These are phyloP conservation scores for Hansenula lynferdii DNA, from an alignment of 1,139 yeast species.

Conservation along the genomic window DNA sequence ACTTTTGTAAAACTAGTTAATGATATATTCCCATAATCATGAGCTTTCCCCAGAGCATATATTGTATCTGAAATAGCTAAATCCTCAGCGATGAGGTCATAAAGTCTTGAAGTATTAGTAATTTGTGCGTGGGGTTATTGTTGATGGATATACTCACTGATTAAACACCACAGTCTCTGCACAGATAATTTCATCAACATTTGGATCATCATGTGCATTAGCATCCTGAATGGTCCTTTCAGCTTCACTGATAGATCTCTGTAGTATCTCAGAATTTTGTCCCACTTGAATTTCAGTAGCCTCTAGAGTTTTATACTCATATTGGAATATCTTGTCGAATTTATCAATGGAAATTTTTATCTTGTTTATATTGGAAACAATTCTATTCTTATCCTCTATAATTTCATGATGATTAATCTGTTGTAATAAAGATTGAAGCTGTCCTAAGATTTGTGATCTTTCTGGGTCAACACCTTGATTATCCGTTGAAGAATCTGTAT, in stretches of 20 bases:
- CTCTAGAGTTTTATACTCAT: slow-evolving; percentile 26
- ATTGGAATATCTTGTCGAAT: slow-evolving; percentile 24
- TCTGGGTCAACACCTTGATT: slow-evolving; percentile 5
- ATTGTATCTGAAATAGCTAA: slow-evolving; percentile 66
- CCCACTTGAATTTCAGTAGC: slow-evolving; percentile 23
- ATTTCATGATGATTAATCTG: slow-evolving; percentile 12
- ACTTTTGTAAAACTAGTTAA: slow-evolving; percentile 48
- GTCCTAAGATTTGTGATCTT: slow-evolving; percentile 7
- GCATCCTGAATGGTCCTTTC: slow-evolving; percentile 15
- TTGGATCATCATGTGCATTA: slow-evolving; percentile 23
- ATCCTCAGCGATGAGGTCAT: slow-evolving; percentile 61
- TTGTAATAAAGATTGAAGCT: slow-evolving; percentile 9
- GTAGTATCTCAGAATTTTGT: slow-evolving; percentile 28
- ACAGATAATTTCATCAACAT: slow-evolving; percentile 36
- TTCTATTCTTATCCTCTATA: slow-evolving; percentile 21
- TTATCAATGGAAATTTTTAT: slow-evolving; percentile 25
- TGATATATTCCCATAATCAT: slow-evolving; percentile 38
- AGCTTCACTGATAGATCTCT: slow-evolving; percentile 26
- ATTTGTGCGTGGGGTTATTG: slow-evolving; percentile 21
- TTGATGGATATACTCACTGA: slow-evolving; percentile 25
- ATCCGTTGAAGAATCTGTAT: slow-evolving; percentile 20
- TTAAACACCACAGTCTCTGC: slow-evolving; percentile 44
- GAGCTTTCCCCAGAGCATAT: slow-evolving; percentile 54
- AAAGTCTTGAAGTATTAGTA: slow-evolving; percentile 30
- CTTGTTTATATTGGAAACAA: slow-evolving; percentile 29